Evolutionary conservation across 2,329 filamentous ascomycete species (phyloP), one percentile per base, ranked within the genome.

Genomic region (Lojkania enalia): DNA sequence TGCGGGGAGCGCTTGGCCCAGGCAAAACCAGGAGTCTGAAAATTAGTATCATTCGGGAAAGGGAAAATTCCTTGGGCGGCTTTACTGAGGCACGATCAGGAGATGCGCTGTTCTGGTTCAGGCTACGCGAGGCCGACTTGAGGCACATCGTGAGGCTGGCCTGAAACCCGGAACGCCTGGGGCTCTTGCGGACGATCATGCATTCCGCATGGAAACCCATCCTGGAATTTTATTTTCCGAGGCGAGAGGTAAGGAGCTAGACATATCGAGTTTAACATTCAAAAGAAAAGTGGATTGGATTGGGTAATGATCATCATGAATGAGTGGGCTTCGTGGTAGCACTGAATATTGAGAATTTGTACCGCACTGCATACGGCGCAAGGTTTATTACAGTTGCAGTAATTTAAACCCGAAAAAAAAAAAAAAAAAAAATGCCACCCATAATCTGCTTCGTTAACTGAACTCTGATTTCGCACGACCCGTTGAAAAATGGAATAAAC

Each of bases 111-210:
- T 33, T 16, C 30, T 33, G 11, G 30, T 33, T 33, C 11, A 33
- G 30, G 30, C 30, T 7, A 33, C 30, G 6, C 19, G 15, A 31
- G 9, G 23, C 20, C 30, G 14, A 33, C 30, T 9, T 30, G 15
- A 31, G 9, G 23, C 20, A 30, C 11, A n/a, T 25, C 20, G 16
- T 42, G 43, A 31, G 31, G 43, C 31, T 9, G 38, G 38, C 37
- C 38, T 42, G 37, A 46, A 46, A 42, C 43, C 13, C 23, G 21
- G 15, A 36, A 29, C n/a, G 43, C 32, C 20, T 46, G 7, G 15
- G 36, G 14, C 21, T 39, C 13, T 20, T n/a, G 25, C 25, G 25
- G 9, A 27, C 25, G 25, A 7, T 27, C 25, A 27, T n/a, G n/a
- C n/a, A n/a, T n/a, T n/a, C n/a, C n/a, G n/a, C n/a, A n/a, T n/a